Base-by-base conservation (phyloP, 768 basidiomycete genomes). In the Coprinopsis cinerea region DNA sequence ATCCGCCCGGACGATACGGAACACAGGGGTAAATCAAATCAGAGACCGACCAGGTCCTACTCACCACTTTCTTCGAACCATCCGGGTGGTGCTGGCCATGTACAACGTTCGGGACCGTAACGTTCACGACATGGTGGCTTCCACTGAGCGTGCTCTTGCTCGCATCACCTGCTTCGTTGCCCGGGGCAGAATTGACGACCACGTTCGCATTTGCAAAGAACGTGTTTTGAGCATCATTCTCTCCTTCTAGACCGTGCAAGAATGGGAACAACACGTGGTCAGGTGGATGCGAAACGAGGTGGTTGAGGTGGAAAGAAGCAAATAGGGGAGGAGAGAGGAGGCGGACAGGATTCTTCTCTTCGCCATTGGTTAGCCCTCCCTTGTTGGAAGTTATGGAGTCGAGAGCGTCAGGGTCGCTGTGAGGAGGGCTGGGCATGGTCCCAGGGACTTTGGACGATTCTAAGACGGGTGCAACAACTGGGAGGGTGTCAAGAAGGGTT, bases 231-330 rank as follows among this genome's bases (percentile, higher is more conserved):
- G 83, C 81, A 14, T 77, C 66, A 60, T 91, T 90, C 51, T 83
- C 76, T 55, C 88, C 84, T 59, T 93, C 91, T 53, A 93, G 73
- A 37, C 91, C 88, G 59, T 93, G 92, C 14, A 92, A 69, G 68
- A 92, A 95, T 0, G 92, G 92, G 63, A 95, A 95, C 50, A 93
- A 78, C 57, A 85, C 76, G 34, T 75, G 72, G 68, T 95, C 92
- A 0, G 86, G 85, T 1, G 88, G 80, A 64, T 93, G 87, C 1
- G 79, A 67, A 51, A 78, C 72, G 54, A 81, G 69, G 55, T 88
- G 79, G n/a, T 70, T 63, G 57, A 79, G 73, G 49, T 86, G 83
- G 44, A 92, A 65, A 17, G 71, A 61, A 2, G 81, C 71, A 60
- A 89, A 90, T 51, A 78, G 66, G 18, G 57, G 13, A 1, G 72